Percentiles rank a stretch among this genome's conserved stretches.
Evolutionary conservation across 768 basidiomycete species (phyloP).

Genomic region (Rhodosporidiobolus odoratus): DNA sequence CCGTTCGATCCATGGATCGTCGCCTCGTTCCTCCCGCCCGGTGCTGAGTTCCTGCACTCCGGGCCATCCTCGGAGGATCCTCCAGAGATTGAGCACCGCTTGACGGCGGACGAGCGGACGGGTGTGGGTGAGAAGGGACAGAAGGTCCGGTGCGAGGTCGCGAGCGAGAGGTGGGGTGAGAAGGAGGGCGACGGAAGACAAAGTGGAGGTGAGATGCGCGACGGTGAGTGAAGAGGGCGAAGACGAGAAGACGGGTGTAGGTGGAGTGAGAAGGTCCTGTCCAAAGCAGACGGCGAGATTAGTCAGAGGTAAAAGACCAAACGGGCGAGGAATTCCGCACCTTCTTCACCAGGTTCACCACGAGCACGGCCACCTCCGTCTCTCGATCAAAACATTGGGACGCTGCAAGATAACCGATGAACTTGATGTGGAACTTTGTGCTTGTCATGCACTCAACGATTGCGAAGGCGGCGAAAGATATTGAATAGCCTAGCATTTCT

Average conservation of each 20-base stretch:
- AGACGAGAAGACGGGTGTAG: conserved; percentile 20
- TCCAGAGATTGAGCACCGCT: conserved; percentile 76
- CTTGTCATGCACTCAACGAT: conserved; percentile 99
- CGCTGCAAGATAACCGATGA: conserved; percentile 90
- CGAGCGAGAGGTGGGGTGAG: conserved; percentile 82
- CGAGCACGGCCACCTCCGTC: conserved; percentile 95
- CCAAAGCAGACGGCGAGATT: background rate
- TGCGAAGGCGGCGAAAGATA: conserved; percentile 92
- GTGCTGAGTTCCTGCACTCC: conserved; percentile 61
- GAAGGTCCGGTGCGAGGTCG: conserved; percentile 77
- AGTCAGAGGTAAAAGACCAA: no score
- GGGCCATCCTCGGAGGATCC: conserved; percentile 73
- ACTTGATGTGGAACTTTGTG: conserved; percentile 81
- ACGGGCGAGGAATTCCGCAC: conserved; percentile 50
- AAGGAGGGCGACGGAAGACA: conserved; percentile 49
- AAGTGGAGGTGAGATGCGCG: conserved; percentile 42
- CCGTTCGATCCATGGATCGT: conserved; percentile 40
- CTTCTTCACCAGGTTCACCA: conserved; percentile 92
- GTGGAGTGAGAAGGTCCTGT: conserved; percentile 57
- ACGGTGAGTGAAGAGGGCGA: conserved; percentile 27
- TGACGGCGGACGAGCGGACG: conserved; percentile 82
- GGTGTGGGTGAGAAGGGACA: conserved; percentile 83
- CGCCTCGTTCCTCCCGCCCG: conserved; percentile 59
- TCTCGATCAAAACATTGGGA: conserved; percentile 83
- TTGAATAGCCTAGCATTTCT: conserved; percentile 87